phyloP scores from a whole-genome alignment of 176 grass and related monocot species.

The Rhynchospora pubera region DNA sequence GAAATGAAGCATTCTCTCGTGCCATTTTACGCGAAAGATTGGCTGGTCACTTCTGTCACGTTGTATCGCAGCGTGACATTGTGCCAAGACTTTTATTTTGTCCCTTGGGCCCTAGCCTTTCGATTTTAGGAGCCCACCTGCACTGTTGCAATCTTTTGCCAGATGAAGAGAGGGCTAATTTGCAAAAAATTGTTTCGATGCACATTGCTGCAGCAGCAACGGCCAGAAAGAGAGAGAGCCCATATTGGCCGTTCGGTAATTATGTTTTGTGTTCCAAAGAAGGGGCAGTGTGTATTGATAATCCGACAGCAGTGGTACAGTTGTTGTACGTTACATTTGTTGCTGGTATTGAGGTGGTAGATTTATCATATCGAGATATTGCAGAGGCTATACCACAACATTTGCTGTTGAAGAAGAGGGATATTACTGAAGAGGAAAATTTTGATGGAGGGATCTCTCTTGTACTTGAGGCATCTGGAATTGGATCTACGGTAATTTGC shows the following conservation, averaged over 20 bases:
- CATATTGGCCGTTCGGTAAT: constrained; percentile 60
- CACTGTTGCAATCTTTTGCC: constrained; percentile 37
- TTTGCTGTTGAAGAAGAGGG: constrained; percentile 39
- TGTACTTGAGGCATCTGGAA: constrained; percentile 57
- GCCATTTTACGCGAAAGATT: constrained; percentile 68
- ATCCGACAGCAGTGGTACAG: constrained; percentile 30
- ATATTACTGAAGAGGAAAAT: background rate
- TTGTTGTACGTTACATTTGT: constrained; percentile 74
- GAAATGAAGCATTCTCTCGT: constrained; percentile 56
- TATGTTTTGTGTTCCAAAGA: constrained; percentile 69
- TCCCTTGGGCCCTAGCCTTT: constrained; percentile 32
- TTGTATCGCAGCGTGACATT: constrained; percentile 65
- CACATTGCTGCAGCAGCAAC: constrained; percentile 33
- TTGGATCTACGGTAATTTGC: constrained; percentile 37
- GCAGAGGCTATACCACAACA: constrained; percentile 39
- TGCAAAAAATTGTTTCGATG: constrained; percentile 37
- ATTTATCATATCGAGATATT: constrained; percentile 52
- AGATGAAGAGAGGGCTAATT: constrained; percentile 31
- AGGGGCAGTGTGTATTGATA: constrained; percentile 60
- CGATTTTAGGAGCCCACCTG: constrained; percentile 30
- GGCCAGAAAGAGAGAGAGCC: constrained; percentile 3
- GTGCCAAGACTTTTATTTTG: constrained; percentile 80
- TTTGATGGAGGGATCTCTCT: constrained; percentile 58
- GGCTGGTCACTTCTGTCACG: constrained; percentile 71
- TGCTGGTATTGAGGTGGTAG: constrained; percentile 27